phyloP scores from a whole-genome alignment of 139 green algal species.

The Asterochloris erici region DNA sequence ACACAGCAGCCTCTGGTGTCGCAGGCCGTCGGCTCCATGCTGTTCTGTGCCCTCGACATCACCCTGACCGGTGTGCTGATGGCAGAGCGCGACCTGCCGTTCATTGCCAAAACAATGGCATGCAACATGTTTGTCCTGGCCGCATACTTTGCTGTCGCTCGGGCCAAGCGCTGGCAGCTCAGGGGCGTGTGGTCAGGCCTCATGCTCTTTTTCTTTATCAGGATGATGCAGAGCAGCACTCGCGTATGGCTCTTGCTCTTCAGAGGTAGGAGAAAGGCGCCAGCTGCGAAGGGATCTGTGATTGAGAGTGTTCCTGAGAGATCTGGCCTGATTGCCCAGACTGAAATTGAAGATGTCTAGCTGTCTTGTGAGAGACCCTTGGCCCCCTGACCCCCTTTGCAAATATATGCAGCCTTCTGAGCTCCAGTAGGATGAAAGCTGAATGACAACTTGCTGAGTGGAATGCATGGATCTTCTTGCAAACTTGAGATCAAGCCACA shows the following conservation, averaged over 20 bases:
- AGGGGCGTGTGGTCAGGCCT: constrained; percentile 60
- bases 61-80: constrained; percentile 49
- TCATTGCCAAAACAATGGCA: constrained; percentile 45
- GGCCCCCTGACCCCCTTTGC: too few species aligned
- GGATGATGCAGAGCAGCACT: constrained; percentile 41
- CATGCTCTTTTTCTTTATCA: constrained; percentile 54
- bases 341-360: too few species aligned
- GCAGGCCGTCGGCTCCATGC: constrained; percentile 42
- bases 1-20: background rate
- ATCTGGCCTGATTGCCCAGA: too few species aligned
- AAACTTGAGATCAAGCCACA: too few species aligned
- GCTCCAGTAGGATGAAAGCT: too few species aligned
- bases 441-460: too few species aligned
- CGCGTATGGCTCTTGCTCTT: constrained; percentile 17
- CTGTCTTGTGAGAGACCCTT: too few species aligned
- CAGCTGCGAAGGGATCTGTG: too few species aligned
- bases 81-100: constrained; percentile 32
- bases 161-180: constrained; percentile 34
- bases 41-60: constrained; percentile 61
- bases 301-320: too few species aligned
- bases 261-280: background rate
- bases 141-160: constrained; percentile 37
- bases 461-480: too few species aligned
- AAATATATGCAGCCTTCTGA: too few species aligned
- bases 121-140: constrained; percentile 44